phyloP scores from a whole-genome alignment of 1,139 yeast species.

The Debaryomyces singareniensis region DNA sequence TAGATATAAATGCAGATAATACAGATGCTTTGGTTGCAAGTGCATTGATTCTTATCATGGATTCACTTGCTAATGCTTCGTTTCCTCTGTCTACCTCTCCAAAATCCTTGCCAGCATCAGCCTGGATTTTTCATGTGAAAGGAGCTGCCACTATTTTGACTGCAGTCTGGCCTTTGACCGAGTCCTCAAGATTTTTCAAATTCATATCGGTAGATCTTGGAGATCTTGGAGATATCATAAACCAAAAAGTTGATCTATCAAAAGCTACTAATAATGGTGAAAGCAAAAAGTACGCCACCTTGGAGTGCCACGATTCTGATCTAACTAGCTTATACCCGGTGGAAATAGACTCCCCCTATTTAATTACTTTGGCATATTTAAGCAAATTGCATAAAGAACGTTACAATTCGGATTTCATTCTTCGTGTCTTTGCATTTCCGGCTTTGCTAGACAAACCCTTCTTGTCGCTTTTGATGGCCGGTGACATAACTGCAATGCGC shows the following conservation, averaged over 20 bases:
- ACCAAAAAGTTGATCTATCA: slow-evolving; percentile 32
- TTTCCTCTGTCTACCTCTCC: slow-evolving; percentile 57
- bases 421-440: slow-evolving; percentile 89
- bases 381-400: slow-evolving; percentile 80
- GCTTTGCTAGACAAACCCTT: slow-evolving; percentile 80
- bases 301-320: slow-evolving; percentile 82
- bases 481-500: slow-evolving; percentile 82
- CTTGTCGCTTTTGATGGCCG: slow-evolving; percentile 68
- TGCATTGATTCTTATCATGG: slow-evolving; percentile 84
- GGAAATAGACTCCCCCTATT: slow-evolving; percentile 73
- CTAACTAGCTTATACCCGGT: slow-evolving; percentile 84
- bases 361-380: slow-evolving; percentile 77
- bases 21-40: slow-evolving; percentile 92
- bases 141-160: slow-evolving; percentile 94
- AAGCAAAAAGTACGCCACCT: slow-evolving; percentile 43
- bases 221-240: slow-evolving; percentile 76
- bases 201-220: slow-evolving; percentile 75
- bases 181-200: slow-evolving; percentile 65
- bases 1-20: slow-evolving; percentile 74
- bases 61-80: slow-evolving; percentile 89
- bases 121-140: slow-evolving; percentile 95
- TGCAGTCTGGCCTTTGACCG: slow-evolving; percentile 91
- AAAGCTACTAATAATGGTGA: slow-evolving; percentile 10
- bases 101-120: slow-evolving; percentile 78
- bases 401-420: slow-evolving; percentile 76